Percentiles rank a stretch among this genome's conserved stretches.
Conservation (phyloP, 2,329 filamentous ascomycete species). For the Alternaria longipes region DNA sequence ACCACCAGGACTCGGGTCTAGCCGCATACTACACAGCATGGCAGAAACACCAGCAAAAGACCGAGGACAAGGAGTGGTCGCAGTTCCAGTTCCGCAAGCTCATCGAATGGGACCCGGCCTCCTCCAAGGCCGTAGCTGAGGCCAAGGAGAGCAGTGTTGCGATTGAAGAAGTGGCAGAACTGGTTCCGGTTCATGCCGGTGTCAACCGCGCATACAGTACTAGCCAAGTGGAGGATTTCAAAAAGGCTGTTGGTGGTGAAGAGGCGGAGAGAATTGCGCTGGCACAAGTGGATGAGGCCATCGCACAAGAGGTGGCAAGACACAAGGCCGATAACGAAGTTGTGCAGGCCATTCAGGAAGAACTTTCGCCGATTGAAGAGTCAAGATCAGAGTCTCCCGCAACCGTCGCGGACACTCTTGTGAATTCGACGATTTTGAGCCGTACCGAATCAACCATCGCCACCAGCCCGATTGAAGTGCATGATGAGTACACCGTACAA, state of each 20-base stretch:
- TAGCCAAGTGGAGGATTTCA: conserved; percentile 68
- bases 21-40: conserved; percentile 93
- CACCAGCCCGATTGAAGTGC: conserved; percentile 66
- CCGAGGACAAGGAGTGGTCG: conserved; percentile 83
- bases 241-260: conserved; percentile 61
- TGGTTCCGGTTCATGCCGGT: conserved; percentile 38
- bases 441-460: conserved; percentile 60
- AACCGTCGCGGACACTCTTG: conserved; percentile 41
- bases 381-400: conserved; percentile 44
- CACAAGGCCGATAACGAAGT: conserved; percentile 61
- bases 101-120: conserved; percentile 82
- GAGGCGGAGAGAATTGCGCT: conserved; percentile 65
- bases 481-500: conserved; percentile 79
- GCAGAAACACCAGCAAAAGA: conserved; percentile 73
- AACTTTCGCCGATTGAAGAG: conserved; percentile 42
- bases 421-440: conserved; percentile 38
- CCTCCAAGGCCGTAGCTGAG: conserved; percentile 52
- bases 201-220: conserved; percentile 63
- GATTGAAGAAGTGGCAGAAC: conserved; percentile 43
- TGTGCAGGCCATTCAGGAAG: conserved; percentile 43
- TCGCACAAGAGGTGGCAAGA: conserved; percentile 78
- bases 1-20: conserved; percentile 65
- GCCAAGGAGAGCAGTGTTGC: conserved; percentile 45
- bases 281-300: conserved; percentile 84
- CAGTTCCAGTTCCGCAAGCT: conserved; percentile 89